A percentile compares a stretch with the other conserved stretches of the same genome.
These are phyloP conservation scores for Malus sieversii DNA, from an alignment of 306 rosid species.

Conservation along the genomic window DNA sequence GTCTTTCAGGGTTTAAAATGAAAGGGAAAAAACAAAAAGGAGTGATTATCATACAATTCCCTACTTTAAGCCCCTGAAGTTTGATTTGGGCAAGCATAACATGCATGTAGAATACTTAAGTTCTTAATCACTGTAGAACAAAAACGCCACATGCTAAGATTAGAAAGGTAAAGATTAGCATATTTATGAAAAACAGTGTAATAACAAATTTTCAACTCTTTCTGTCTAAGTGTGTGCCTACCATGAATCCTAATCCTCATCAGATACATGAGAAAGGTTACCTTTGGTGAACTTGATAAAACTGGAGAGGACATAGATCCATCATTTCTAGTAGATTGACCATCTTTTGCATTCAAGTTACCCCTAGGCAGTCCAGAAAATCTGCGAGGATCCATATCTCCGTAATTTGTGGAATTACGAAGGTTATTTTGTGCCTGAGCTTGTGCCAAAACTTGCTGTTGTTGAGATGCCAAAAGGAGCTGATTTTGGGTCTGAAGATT, in stretches of 20 bases:
- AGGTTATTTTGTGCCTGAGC: slow-evolving; percentile 71
- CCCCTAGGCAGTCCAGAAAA: slow-evolving; percentile 47
- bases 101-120: background rate
- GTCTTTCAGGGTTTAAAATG: background rate
- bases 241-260: background rate
- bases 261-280: background rate
- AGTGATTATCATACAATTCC: background rate
- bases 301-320: slow-evolving; percentile 80
- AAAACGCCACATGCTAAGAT: background rate
- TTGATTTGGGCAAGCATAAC: background rate
- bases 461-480: slow-evolving; percentile 68
- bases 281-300: slow-evolving; percentile 89
- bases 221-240: background rate
- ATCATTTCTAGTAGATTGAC: slow-evolving; percentile 59
- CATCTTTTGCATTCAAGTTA: slow-evolving; percentile 57
- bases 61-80: background rate
- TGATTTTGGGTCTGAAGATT: slow-evolving; percentile 69
- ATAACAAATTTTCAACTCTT: background rate
- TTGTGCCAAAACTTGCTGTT: slow-evolving; percentile 66
- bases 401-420: slow-evolving; percentile 49
- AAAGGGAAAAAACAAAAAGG: background rate
- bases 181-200: background rate
- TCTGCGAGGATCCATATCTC: slow-evolving; percentile 77
- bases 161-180: background rate
- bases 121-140: background rate